Conservation (phyloP, 2,329 filamentous ascomycete genomes). For the Dothistroma pini region DNA sequence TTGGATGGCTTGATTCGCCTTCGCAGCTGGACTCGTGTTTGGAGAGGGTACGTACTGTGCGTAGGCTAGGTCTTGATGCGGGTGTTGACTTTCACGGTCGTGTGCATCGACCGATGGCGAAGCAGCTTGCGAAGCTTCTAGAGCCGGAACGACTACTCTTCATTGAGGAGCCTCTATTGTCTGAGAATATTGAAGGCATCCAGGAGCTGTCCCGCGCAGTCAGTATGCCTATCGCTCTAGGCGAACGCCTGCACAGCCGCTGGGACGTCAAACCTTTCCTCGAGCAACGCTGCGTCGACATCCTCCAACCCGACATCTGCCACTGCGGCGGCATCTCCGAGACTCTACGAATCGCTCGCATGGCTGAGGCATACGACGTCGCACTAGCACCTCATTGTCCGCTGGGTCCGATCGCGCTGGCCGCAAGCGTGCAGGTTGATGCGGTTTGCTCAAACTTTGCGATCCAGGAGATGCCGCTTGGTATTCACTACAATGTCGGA, state of each 20-base stretch:
- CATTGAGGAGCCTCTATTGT: constrained; percentile 69
- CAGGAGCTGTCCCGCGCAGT: constrained; percentile 57
- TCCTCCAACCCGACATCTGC: constrained; percentile 70
- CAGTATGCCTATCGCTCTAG: constrained; percentile 64
- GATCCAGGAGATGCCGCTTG: constrained; percentile 74
- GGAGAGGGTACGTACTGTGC: constrained; percentile 65
- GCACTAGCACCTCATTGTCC: constrained; percentile 71
- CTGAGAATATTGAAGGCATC: constrained; percentile 64
- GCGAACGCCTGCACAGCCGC: constrained; percentile 66
- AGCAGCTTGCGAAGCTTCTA: constrained; percentile 64
- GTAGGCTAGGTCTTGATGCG: constrained; percentile 65
- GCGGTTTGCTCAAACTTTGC: constrained; percentile 60
- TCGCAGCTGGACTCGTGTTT: constrained; percentile 59
- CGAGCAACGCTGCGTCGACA: constrained; percentile 64
- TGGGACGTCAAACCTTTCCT: constrained; percentile 74
- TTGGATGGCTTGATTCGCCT: constrained; percentile 73
- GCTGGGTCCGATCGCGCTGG: constrained; percentile 69
- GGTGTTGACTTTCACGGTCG: constrained; percentile 76
- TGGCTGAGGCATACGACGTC: constrained; percentile 67
- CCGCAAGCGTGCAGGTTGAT: constrained; percentile 66
- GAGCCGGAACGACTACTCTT: constrained; percentile 67
- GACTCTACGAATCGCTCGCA: constrained; percentile 62
- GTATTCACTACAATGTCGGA: constrained; percentile 73
- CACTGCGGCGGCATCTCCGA: constrained; percentile 68
- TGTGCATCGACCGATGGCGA: constrained; percentile 74